A percentile compares a stretch with the other conserved stretches of the same genome.
Evolutionary conservation across 768 basidiomycete species (phyloP).

Genomic region (Hortiboletus campestris): DNA sequence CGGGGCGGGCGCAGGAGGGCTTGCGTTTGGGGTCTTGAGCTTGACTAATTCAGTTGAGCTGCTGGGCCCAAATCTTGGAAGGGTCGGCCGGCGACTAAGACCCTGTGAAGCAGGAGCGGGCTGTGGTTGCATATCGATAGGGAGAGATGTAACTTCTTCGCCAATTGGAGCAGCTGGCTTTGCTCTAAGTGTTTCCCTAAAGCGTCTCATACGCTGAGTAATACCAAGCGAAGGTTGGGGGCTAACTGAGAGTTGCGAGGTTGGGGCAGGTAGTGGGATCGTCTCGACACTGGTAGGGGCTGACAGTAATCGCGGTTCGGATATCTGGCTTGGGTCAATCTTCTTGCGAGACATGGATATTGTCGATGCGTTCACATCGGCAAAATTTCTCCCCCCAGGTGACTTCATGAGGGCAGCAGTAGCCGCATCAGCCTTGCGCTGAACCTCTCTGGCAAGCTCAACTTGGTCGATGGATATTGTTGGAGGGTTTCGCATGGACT

Average conservation of each 20-base stretch:
- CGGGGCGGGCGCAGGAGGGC: conserved; percentile 71
- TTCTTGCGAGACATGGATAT: conserved; percentile 50
- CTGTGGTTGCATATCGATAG: conserved; percentile 43
- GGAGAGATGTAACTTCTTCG: conserved; percentile 48
- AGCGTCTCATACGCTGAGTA: conserved; percentile 69
- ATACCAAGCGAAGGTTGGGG: conserved; percentile 48
- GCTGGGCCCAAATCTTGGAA: conserved; percentile 40
- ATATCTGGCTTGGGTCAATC: conserved; percentile 63
- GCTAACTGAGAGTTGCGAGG: conserved; percentile 35
- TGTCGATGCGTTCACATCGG: conserved; percentile 40
- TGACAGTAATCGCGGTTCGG: conserved; percentile 62
- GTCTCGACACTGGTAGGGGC: conserved; percentile 67
- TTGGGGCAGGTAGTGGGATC: conserved; percentile 48
- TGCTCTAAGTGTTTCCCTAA: conserved; percentile 66
- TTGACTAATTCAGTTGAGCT: conserved; percentile 49
- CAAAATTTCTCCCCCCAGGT: conserved; percentile 40
- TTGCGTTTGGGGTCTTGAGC: conserved; percentile 53
- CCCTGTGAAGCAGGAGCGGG: conserved; percentile 29
- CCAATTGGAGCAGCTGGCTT: conserved; percentile 46
- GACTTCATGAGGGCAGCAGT: conserved; percentile 57
- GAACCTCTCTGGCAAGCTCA: conserved; percentile 63
- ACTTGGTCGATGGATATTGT: conserved; percentile 47
- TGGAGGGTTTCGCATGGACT: conserved; percentile 38
- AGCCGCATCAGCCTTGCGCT: conserved; percentile 65
- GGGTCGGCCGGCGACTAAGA: conserved; percentile 44